Percentiles rank a stretch among this genome's conserved stretches.
Conservation (phyloP, 148 eudicot genomes). For the Vaccinium darrowii region DNA sequence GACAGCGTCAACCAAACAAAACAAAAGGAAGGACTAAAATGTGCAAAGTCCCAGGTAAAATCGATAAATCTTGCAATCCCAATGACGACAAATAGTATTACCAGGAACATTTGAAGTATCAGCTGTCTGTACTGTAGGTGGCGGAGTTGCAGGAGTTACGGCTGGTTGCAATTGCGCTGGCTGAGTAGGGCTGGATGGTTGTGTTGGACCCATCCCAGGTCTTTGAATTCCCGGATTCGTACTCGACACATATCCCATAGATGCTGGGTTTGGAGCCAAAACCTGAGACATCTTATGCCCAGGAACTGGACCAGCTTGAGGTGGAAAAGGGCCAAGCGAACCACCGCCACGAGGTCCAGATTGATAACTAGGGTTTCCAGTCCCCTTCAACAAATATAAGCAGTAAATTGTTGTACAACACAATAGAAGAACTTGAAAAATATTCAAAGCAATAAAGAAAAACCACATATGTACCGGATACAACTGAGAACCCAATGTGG, state of each 20-base stretch:
- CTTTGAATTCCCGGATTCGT: conserved; percentile 54
- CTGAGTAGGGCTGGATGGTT: conserved; percentile 77
- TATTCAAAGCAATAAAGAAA: neutral
- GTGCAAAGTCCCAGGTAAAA: neutral
- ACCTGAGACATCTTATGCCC: conserved; percentile 62
- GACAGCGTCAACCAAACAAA: neutral
- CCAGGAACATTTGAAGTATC: conserved; percentile 94
- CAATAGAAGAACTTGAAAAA: neutral
- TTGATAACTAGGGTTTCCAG: conserved; percentile 49
- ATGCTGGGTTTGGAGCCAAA: conserved; percentile 45
- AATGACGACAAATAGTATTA: conserved; percentile 28
- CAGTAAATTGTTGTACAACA: conserved; percentile 8
- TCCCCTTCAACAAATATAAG: conserved; percentile 42
- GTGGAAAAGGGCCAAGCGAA: conserved; percentile 51
- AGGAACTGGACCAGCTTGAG: conserved; percentile 50
- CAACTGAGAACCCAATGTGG: conserved; percentile 81
- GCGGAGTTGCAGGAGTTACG: conserved; percentile 73
- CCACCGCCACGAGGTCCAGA: conserved; percentile 53
- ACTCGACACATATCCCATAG: conserved; percentile 71
- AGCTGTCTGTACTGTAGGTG: conserved; percentile 86
- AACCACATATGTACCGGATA: conserved; percentile 49
- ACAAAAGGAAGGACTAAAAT: neutral
- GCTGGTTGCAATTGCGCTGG: conserved; percentile 50
- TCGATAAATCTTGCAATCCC: neutral
- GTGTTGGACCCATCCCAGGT: conserved; percentile 64